Conservation (phyloP, 148 eudicot species). For the Camellia granthamiana region DNA sequence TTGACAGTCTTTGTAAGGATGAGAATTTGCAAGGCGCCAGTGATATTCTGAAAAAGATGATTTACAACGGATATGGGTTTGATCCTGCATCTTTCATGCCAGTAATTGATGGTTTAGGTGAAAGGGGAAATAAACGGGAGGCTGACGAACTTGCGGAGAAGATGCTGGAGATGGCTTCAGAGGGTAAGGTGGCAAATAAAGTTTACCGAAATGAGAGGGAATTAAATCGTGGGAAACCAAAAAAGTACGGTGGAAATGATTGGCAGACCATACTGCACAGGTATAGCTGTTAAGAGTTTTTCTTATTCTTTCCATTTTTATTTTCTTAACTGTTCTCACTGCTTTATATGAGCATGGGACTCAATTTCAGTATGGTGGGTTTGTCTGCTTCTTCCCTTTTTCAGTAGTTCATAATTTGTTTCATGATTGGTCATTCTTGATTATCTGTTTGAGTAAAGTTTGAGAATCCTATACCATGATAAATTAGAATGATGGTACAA, state of each 20-base stretch:
- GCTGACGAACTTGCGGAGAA: conserved; percentile 71
- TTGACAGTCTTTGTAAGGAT: conserved; percentile 55
- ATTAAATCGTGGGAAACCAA: conserved; percentile 28
- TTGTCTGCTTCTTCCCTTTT: not conserved
- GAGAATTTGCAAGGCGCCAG: conserved; percentile 63
- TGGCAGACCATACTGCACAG: conserved; percentile 81
- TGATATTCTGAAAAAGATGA: conserved; percentile 53
- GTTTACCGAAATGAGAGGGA: conserved; percentile 22
- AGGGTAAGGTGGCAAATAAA: conserved; percentile 42
- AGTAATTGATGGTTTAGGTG: conserved; percentile 69
- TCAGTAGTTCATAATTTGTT: not conserved
- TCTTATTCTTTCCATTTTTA: not conserved
- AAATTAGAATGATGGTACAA: not conserved
- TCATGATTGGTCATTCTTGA: conserved; percentile 3
- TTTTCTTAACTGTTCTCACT: not conserved
- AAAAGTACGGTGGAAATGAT: conserved; percentile 37
- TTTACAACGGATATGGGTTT: conserved; percentile 57
- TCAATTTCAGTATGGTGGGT: not conserved
- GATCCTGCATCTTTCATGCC: conserved; percentile 85
- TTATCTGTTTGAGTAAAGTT: not conserved
- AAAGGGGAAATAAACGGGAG: conserved; percentile 64
- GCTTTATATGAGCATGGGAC: not conserved
- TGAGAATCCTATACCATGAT: conserved; percentile 3
- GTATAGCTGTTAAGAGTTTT: conserved; percentile 34
- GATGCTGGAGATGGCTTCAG: conserved; percentile 69